Percentiles rank a stretch among this genome's conserved stretches.
These are phyloP conservation scores for Solanum piurae DNA, from an alignment of 257 asterid species.

Conservation along the genomic window DNA sequence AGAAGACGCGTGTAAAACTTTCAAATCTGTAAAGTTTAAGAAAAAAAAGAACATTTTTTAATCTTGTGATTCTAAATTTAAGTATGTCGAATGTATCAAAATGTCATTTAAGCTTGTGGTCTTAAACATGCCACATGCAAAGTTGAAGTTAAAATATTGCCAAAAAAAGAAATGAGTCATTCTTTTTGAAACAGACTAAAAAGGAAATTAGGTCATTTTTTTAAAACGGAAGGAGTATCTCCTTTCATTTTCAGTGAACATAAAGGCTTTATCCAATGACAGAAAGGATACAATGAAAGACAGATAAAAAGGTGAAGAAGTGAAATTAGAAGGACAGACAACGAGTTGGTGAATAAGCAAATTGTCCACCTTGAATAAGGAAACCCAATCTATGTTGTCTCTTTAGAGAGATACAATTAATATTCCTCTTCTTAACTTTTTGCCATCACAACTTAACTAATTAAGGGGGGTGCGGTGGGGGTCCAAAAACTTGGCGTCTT, in stretches of 20 bases:
- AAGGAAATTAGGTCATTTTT: too few relatives aligned
- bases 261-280: not conserved
- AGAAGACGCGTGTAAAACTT: not conserved
- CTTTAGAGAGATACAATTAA: not conserved
- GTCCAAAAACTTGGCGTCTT: not conserved
- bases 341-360: not conserved
- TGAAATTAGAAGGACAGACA: not conserved
- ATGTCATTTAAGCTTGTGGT: too few relatives aligned
- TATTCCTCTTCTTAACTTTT: not conserved
- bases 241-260: not conserved
- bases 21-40: too few relatives aligned
- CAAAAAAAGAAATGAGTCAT: too few relatives aligned
- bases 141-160: too few relatives aligned
- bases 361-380: not conserved
- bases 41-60: too few relatives aligned
- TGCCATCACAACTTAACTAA: not conserved
- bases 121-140: too few relatives aligned
- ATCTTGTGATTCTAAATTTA: too few relatives aligned
- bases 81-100: too few relatives aligned
- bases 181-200: too few relatives aligned
- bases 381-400: not conserved
- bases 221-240: too few relatives aligned
- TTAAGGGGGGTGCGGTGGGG: not conserved
- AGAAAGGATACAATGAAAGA: not conserved
- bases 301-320: not conserved